phyloP scores from a whole-genome alignment of 495 filamentous ascomycete species.

The Penicillium ochrochloron region DNA sequence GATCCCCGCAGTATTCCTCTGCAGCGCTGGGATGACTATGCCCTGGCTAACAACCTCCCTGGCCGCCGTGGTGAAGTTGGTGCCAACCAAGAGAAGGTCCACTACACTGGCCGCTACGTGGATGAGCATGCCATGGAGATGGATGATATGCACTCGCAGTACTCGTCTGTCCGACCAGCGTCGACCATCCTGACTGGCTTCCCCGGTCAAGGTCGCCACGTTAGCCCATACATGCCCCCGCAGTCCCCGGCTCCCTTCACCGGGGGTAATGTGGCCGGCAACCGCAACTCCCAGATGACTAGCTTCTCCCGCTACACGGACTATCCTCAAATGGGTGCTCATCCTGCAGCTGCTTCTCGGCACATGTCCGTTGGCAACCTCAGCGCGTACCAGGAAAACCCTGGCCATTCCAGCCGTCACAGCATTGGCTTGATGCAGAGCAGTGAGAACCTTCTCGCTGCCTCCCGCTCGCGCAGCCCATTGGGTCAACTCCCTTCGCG shows the following conservation, averaged over 20 bases:
- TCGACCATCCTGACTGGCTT: conserved; percentile 91
- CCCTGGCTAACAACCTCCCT: conserved; percentile 84
- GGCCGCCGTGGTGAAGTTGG: conserved; percentile 75
- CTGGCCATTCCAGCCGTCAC: conserved; percentile 49
- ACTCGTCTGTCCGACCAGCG: conserved; percentile 92
- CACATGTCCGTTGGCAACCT: conserved; percentile 67
- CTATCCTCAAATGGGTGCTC: conserved; percentile 46
- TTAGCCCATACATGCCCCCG: conserved; percentile 73
- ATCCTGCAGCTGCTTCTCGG: conserved; percentile 47
- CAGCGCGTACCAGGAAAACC: conserved; percentile 59
- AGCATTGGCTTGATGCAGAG: conserved; percentile 57
- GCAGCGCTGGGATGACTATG: conserved; percentile 97
- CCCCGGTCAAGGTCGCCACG: conserved; percentile 61
- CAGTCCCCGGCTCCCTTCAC: conserved; percentile 72
- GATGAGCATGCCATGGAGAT: conserved; percentile 78
- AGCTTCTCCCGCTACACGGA: conserved; percentile 60
- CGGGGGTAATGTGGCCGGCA: conserved; percentile 53
- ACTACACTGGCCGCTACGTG: conserved; percentile 56
- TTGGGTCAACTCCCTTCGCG: conserved; percentile 53
- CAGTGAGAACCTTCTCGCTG: conserved; percentile 63
- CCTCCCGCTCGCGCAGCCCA: conserved; percentile 58
- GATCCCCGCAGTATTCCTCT: conserved; percentile 91
- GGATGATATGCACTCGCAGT: conserved; percentile 96
- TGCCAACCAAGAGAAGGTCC: conserved; percentile 65
- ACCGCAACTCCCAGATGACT: conserved; percentile 62